Evolutionary conservation across 2,329 filamentous ascomycete genomes (phyloP), one percentile per base, ranked within the genome.

Genomic region (Teratosphaeria nubilosa): DNA sequence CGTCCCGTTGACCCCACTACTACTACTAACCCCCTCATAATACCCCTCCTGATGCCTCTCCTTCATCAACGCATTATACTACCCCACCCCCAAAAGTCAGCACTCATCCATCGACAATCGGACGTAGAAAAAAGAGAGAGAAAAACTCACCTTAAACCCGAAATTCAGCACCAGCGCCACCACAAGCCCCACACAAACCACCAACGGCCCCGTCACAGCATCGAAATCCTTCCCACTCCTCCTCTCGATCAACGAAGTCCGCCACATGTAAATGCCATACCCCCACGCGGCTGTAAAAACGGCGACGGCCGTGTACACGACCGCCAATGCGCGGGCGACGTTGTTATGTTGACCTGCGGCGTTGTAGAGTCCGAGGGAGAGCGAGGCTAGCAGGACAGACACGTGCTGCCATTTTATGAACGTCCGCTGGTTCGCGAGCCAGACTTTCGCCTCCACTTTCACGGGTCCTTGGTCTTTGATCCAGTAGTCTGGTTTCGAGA

Each of bases 381-480:
- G 76, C 24, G 86, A 86, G 41, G 91, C 91, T 25, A 99, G 84
- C 14, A 99, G 80, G 54, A 99, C 84, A 61, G 85, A 87, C 68
- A 99, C 91, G 73, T 97, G 91, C 77, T 97, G 90, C 94, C 94
- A 99, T 74, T 96, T 97, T 74, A 99, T 86, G 72, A 96, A 99
- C 0, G 94, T 99, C 61, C 94, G 87, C 76, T 99, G 92, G 74
- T 99, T 99, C 57, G 94, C 94, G 58, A 99, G 86, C 92, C 94
- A 99, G 31, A 99, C 92, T 75, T 99, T 99, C 61, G 90, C 91
- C 76, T 99, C 94, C 58, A 99, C 90, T 70, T 91, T 88, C 63
- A 97, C 82, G 37, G 91, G 88, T 2, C 94, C 92, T 34, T 87
- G 83, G 74, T 99, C 95, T 78, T 99, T 99, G 79, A 99, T 89